Evolutionary conservation across 768 basidiomycete species (phyloP).

Genomic region (Vararia minispora): DNA sequence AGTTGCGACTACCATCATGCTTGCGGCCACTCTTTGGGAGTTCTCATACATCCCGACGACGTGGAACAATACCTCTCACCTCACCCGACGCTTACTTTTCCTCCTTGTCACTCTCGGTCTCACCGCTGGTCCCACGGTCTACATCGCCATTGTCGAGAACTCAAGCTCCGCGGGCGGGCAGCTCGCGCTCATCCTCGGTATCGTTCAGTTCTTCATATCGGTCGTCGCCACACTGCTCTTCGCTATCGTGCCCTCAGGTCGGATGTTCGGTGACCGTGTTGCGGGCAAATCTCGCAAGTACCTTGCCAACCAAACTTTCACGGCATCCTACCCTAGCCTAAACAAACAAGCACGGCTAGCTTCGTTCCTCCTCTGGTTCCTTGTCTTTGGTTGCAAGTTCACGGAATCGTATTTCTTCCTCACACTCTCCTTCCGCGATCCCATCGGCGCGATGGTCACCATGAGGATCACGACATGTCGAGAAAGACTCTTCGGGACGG

Average conservation of each 20-base stretch:
- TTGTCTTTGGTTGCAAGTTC: conserved; percentile 95
- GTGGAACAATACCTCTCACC: conserved; percentile 97
- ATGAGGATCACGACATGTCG: conserved; percentile 92
- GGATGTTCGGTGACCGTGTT: conserved; percentile 98
- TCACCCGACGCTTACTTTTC: conserved; percentile 85
- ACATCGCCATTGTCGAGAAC: conserved; percentile 78
- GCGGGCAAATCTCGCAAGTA: conserved; percentile 94
- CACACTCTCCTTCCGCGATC: conserved; percentile 87
- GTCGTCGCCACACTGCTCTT: conserved; percentile 80
- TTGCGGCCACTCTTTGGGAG: conserved; percentile 85
- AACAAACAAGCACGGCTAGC: conserved; percentile 55
- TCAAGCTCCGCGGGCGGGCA: conserved; percentile 42
- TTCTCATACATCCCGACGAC: conserved; percentile 97
- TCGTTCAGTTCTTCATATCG: conserved; percentile 94
- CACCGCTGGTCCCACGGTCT: conserved; percentile 90
- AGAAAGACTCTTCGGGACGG: conserved; percentile 77
- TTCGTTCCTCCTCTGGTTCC: conserved; percentile 75
- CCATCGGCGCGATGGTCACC: conserved; percentile 89
- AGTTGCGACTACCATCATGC: conserved; percentile 95
- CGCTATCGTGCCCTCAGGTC: conserved; percentile 85
- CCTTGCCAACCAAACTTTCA: conserved; percentile 96
- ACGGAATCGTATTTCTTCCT: conserved; percentile 98
- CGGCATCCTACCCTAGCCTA: conserved; percentile 82
- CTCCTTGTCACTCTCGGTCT: conserved; percentile 82
- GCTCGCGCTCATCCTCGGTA: conserved; percentile 83